Evolutionary conservation across 148 eudicot genomes (phyloP).

Genomic region (Cornus suecica): DNA sequence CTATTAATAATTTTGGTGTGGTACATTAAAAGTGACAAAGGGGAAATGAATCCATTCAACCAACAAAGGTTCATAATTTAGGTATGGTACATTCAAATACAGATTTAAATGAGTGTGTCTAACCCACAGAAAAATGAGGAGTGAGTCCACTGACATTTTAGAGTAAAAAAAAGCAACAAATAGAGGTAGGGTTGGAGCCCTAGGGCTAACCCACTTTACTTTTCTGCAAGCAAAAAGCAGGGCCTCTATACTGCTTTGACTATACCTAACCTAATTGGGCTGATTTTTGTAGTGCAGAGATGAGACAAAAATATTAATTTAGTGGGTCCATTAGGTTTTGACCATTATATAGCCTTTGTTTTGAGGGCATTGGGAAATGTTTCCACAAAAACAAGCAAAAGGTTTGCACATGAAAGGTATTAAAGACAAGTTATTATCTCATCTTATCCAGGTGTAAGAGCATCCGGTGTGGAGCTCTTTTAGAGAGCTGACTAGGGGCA

Average conservation of each 20-base stretch:
- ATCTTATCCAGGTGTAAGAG: too few relatives aligned
- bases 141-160: too few relatives aligned
- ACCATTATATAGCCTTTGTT: neutral
- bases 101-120: too few relatives aligned
- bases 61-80: too few relatives aligned
- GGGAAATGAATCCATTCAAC: too few relatives aligned
- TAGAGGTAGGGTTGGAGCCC: neutral
- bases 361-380: neutral
- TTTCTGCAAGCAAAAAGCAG: neutral
- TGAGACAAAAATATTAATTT: neutral
- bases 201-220: neutral
- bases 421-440: too few relatives aligned
- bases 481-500: too few relatives aligned
- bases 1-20: too few relatives aligned
- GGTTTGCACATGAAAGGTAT: neutral
- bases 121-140: too few relatives aligned
- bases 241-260: neutral
- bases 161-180: neutral
- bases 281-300: neutral
- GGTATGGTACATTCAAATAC: too few relatives aligned
- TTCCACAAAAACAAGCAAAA: neutral
- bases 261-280: neutral
- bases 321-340: neutral
- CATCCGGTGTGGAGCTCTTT: too few relatives aligned
- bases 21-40: too few relatives aligned